phyloP scores from a whole-genome alignment of 768 basidiomycete genomes.

The Xerocomellus intermedius region DNA sequence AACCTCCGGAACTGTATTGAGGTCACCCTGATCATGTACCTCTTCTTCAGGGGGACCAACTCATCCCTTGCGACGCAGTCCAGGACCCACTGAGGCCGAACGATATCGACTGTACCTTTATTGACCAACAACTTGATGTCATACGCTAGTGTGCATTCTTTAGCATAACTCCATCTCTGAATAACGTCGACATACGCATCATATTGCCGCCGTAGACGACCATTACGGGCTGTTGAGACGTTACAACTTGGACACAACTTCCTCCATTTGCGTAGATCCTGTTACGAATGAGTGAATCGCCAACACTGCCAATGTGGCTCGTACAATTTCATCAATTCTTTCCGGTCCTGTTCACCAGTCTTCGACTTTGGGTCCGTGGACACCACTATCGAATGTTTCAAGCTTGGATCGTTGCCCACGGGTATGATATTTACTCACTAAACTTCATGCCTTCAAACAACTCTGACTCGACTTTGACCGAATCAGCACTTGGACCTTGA shows the following conservation, averaged over 20 bases:
- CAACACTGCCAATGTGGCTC: slow-evolving; percentile 15
- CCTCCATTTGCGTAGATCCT: slow-evolving; percentile 77
- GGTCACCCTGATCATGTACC: slow-evolving; percentile 40
- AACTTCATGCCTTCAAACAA: slow-evolving; percentile 79
- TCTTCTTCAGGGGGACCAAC: slow-evolving; percentile 61
- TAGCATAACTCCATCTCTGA: neutral
- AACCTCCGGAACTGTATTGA: neutral
- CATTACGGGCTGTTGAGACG: slow-evolving; percentile 48
- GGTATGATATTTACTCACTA: slow-evolving; percentile 47
- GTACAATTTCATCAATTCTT: slow-evolving; percentile 65
- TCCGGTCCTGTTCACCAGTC: slow-evolving; percentile 66
- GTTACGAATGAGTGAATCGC: slow-evolving; percentile 1
- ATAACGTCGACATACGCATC: slow-evolving; percentile 53
- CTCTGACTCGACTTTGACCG: slow-evolving; percentile 56
- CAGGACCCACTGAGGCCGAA: slow-evolving; percentile 78
- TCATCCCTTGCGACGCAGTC: slow-evolving; percentile 67
- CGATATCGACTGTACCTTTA: slow-evolving; percentile 67
- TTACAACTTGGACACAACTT: slow-evolving; percentile 57
- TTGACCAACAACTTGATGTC: slow-evolving; percentile 69
- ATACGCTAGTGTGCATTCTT: slow-evolving; percentile 47
- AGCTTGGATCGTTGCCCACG: neutral
- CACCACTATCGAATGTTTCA: slow-evolving; percentile 49
- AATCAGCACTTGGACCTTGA: slow-evolving; percentile 59
- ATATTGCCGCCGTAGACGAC: slow-evolving; percentile 69
- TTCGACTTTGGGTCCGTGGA: slow-evolving; percentile 71